Conservation (phyloP, 345 rosid genomes). For the Erysimum cheiranthoides region DNA sequence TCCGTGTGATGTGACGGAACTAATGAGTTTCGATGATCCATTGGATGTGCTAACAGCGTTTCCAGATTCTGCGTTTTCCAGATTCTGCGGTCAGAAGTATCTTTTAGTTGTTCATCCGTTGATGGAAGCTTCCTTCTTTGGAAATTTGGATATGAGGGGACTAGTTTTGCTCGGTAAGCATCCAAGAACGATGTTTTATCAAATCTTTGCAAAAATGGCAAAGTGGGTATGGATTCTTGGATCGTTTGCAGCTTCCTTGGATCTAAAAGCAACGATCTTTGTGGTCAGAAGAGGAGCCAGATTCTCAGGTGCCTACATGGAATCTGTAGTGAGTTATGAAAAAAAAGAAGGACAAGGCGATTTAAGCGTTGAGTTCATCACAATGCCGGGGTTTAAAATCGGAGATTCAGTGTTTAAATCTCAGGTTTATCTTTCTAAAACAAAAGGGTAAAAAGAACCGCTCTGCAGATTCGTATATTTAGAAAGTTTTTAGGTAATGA, state of each 20-base stretch:
- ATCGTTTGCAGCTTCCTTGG: slow-evolving; percentile 56
- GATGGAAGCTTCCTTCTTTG: slow-evolving; percentile 67
- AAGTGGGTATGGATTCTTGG: slow-evolving; percentile 66
- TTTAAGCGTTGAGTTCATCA: slow-evolving; percentile 57
- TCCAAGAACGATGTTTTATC: slow-evolving; percentile 68
- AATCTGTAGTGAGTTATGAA: slow-evolving; percentile 42
- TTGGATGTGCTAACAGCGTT: slow-evolving; percentile 49
- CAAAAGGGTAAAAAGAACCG: slow-evolving; percentile 5
- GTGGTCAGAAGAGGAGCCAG: slow-evolving; percentile 53
- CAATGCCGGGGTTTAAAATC: slow-evolving; percentile 69
- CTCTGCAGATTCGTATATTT: slow-evolving; percentile 1
- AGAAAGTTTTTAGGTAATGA: slow-evolving; percentile 9
- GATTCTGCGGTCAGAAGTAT: slow-evolving; percentile 62
- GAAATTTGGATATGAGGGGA: slow-evolving; percentile 66
- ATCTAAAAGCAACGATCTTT: slow-evolving; percentile 56
- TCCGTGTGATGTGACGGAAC: slow-evolving; percentile 46
- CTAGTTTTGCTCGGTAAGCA: slow-evolving; percentile 59
- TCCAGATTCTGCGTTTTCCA: slow-evolving; percentile 57
- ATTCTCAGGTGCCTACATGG: slow-evolving; percentile 58
- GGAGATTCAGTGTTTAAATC: slow-evolving; percentile 52
- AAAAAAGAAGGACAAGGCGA: slow-evolving; percentile 28
- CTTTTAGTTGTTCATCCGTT: slow-evolving; percentile 60
- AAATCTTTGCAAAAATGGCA: slow-evolving; percentile 61
- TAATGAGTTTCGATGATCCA: slow-evolving; percentile 58
- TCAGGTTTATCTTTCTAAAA: slow-evolving; percentile 58